Evolutionary conservation across 2,329 filamentous ascomycete species (phyloP), one percentile per base, ranked within the genome.

Genomic region (Fusarium pilosicola): DNA sequence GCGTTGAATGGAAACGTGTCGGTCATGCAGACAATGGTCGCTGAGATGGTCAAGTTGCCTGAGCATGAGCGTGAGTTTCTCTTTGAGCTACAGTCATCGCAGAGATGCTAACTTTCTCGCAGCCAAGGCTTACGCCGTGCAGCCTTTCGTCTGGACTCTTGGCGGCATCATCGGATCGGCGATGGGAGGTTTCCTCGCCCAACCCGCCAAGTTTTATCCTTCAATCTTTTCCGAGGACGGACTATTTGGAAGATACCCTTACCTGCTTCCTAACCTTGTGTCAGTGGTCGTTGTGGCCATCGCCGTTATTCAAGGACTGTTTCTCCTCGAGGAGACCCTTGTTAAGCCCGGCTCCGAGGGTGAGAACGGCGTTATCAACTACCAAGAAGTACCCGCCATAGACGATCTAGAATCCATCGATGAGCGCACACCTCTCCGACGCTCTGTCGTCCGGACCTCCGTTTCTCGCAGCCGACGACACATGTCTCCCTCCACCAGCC

Each of bases 1-100:
- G 81, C 96, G 52, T 88, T 97, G 44, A 97, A 97, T 81, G 95
- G 95, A 51, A 98, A 97, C 75, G 94, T 95, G 44, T 94, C 93
- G 9, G 90, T 97, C 11, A 94, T 97, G 32, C 95, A 94, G 38
- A 97, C 95, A 2, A 96, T 94, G 70, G 83, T 98, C 46, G 95
- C 95, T 30, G 95, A 98, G 82, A 92, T 97, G 73, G 97, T 95
- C 7, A 94, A 97, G 79, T 88, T 93, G 64, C 95, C 92, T 72
- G 97, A 97, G 81, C 95, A 97, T 41, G 86, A 95, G 92, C 77
- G 88, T 75, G 51, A 71, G 75, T 73, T 42, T 39, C 8, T 7
- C 34, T 17, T 30, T 12, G 9, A 15, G 7, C 20, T 4, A 0
- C 5, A 3, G 24, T 6, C 1, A 6, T 10, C 15, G 6, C 10